Conservation (phyloP, 805 yeast species). For the Saccharomycopsis fodiens region DNA sequence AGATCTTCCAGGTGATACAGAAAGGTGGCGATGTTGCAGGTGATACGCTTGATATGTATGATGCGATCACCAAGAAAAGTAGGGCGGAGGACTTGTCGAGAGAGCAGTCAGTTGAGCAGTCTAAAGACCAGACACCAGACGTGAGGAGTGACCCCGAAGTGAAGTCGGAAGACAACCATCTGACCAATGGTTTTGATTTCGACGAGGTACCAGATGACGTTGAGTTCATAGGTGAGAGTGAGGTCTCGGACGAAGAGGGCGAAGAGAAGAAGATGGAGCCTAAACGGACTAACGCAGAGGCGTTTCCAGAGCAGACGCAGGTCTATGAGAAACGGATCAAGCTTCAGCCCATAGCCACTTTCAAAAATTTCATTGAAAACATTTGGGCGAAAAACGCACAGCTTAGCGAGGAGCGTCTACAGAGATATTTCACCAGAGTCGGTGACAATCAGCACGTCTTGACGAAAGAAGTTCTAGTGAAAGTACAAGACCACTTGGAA, state of each 20-base stretch:
- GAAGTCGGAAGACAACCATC: too few species aligned
- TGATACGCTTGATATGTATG: background rate
- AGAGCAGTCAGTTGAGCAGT: too few species aligned
- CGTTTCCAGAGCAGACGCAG: too few species aligned
- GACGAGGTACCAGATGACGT: too few species aligned
- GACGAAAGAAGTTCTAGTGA: slow-evolving; percentile 21
- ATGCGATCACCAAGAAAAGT: background rate
- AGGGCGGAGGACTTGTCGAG: background rate
- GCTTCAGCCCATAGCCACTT: background rate
- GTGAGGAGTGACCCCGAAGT: too few species aligned
- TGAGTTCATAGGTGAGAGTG: too few species aligned
- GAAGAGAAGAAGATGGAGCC: too few species aligned
- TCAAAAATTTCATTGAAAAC: too few species aligned
- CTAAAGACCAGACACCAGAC: too few species aligned
- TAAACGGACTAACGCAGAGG: too few species aligned
- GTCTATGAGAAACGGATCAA: background rate
- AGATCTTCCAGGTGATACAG: background rate
- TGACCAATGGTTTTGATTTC: too few species aligned
- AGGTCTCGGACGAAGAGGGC: too few species aligned
- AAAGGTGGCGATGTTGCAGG: background rate
- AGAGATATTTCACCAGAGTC: background rate
- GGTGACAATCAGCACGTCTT: slow-evolving; percentile 12
- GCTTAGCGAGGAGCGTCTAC: background rate
- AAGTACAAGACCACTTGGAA: slow-evolving; percentile 23
- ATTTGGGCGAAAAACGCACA: background rate